Base-by-base conservation (phyloP, 164 flowering plant species). In the Stephania yunnanensis region DNA sequence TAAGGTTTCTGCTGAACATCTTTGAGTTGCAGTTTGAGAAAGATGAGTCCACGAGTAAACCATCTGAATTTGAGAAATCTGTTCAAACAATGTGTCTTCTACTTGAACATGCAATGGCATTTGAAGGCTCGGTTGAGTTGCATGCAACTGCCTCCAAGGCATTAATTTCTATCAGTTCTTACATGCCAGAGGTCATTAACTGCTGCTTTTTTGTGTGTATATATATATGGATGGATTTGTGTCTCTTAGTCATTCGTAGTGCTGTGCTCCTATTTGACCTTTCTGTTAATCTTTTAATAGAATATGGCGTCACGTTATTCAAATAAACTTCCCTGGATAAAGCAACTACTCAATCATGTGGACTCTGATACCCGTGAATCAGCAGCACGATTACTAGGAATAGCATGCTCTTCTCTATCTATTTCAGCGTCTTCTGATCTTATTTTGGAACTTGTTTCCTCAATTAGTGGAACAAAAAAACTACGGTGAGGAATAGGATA, bases 91-190 rank as follows among this genome's bases (percentile, higher is more conserved):
- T 93, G 83, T 95, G 90, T 84, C 83, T 82, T 44, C 81, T 95
- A 58, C 81, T 95, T 71, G 99, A 95, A 79, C 97, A 93, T 92
- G 95, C 95, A 53, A 86, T 95, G 97, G 88, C 89, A 75, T 86
- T 78, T 85, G 97, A 93, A 82, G 99, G 97, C 45, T 92, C 99
- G 78, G 86, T 82, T 78, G 97, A 95, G 84, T 83, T 95, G 87
- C 99, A 95, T 88, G 88, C 95, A 71, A 84, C 79, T 76, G 94
- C 97, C 71, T 86, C 96, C 75, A 93, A 89, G 80, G 89, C 91
- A 45, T 80, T 95, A 74, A 81, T 93, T 75, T 63, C 85, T 29
- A 76, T 95, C 80, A 95, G 87, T 73, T 84, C 93, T 79, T 79
- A 81, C 78, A 76, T 87, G 76, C 97, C 94, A 46, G 85, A 95